phyloP scores from a whole-genome alignment of 2,329 filamentous ascomycete genomes.

The Sporothrix mexicana region DNA sequence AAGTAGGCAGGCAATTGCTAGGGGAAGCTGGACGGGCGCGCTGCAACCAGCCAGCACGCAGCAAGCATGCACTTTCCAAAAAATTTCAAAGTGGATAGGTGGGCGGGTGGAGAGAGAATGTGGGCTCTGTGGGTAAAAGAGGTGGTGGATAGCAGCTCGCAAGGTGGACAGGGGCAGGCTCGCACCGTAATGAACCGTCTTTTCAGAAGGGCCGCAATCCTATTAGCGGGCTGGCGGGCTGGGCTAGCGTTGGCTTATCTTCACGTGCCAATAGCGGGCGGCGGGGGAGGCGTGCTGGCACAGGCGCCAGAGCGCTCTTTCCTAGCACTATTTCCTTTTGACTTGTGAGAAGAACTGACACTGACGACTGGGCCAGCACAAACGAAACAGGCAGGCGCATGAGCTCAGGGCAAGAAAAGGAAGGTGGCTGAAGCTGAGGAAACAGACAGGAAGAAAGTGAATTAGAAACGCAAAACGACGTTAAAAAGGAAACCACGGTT shows the following conservation, averaged over 20 bases:
- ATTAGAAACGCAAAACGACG: not conserved
- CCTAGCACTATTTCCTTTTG: too few relatives aligned
- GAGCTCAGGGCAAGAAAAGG: not conserved
- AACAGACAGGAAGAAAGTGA: not conserved
- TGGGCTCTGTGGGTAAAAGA: too few relatives aligned
- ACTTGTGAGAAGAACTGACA: not conserved
- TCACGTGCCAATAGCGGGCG: constrained; percentile 29
- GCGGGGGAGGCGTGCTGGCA: constrained; percentile 16
- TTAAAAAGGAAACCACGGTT: not conserved
- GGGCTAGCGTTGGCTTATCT: constrained; percentile 25
- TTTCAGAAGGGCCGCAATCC: constrained; percentile 12
- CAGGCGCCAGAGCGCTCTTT: too few relatives aligned
- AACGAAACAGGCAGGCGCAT: not conserved
- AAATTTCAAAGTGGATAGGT: constrained; percentile 27
- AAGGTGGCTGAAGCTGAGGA: not conserved
- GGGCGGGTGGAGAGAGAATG: not conserved
- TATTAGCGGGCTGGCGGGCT: constrained; percentile 12
- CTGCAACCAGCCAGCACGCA: not conserved
- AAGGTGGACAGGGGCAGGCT: constrained; percentile 4
- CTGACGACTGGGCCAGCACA: not conserved
- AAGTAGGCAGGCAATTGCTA: constrained; percentile 14
- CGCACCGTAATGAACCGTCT: not conserved
- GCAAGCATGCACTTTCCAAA: constrained; percentile 20
- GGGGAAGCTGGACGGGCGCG: constrained; percentile 16
- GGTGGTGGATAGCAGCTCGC: not conserved